These are phyloP conservation scores for Ustilago trichophora DNA, from an alignment of 1,284 basidiomycete genomes.

Conservation along the genomic window DNA sequence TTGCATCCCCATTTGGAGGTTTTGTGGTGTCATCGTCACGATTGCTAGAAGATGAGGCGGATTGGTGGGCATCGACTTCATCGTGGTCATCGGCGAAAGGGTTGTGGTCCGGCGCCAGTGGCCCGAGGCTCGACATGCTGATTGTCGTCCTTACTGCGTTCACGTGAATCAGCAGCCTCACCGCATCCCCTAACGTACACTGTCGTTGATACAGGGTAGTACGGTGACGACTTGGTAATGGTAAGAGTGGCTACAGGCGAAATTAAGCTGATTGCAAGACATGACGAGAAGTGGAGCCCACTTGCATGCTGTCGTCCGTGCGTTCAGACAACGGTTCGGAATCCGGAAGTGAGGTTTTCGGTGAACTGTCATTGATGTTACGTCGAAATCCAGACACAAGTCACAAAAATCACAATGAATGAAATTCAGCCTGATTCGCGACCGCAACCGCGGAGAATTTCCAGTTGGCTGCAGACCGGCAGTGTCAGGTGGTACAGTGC, in stretches of 20 bases:
- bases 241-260: no score
- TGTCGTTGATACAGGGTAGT: no score
- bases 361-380: no score
- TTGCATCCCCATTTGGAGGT: neutral
- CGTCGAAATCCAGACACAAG: neutral
- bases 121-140: conserved; percentile 25
- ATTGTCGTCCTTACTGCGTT: neutral
- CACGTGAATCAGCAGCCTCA: neutral
- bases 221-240: no score
- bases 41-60: neutral
- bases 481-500: no score
- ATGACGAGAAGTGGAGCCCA: neutral
- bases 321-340: neutral
- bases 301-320: neutral
- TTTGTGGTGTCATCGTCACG: neutral
- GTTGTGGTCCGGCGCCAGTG: conserved; percentile 24
- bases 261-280: no score
- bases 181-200: neutral
- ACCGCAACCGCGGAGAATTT: neutral
- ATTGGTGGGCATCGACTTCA: neutral
- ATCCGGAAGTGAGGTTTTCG: neutral
- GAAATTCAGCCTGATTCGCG: neutral
- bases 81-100: conserved; percentile 39
- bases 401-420: neutral
- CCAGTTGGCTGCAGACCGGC: neutral